Percentiles rank a stretch among this genome's conserved stretches.
Evolutionary conservation across 192 early-diverging fungal species (phyloP).

Genomic region (Coemansia sp.): DNA sequence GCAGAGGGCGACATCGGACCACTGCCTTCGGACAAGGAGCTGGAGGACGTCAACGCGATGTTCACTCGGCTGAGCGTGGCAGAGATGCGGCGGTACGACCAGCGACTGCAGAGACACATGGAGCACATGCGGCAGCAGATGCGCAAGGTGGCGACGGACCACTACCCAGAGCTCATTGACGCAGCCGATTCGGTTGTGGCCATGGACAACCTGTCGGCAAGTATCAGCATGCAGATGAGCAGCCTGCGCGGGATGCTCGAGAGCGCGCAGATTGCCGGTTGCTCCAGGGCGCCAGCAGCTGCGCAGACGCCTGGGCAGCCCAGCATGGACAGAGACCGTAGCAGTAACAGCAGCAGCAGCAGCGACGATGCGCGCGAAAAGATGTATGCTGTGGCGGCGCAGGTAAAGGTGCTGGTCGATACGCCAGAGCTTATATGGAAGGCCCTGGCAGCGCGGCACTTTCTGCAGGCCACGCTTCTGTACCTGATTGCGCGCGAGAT

Average conservation of each 20-base stretch:
- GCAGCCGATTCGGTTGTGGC: conserved; percentile 41
- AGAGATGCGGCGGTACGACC: conserved; percentile 37
- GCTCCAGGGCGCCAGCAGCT: neutral
- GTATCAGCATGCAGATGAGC: conserved; percentile 16
- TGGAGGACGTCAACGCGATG: conserved; percentile 16
- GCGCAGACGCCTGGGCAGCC: neutral
- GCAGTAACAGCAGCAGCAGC: too few species aligned
- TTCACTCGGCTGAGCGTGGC: conserved; percentile 31
- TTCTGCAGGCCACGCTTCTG: conserved; percentile 40
- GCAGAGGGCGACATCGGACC: conserved; percentile 7
- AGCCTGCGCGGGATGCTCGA: conserved; percentile 19
- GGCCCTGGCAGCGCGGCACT: conserved; percentile 26
- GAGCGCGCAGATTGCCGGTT: neutral
- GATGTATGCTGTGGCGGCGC: conserved; percentile 40
- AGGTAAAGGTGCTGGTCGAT: conserved; percentile 48
- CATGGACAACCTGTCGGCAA: conserved; percentile 32
- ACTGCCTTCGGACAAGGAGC: conserved; percentile 7
- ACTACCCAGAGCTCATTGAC: conserved; percentile 45
- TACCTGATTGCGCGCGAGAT: conserved; percentile 40
- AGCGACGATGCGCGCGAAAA: neutral
- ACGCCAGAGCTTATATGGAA: conserved; percentile 48
- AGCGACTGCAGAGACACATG: conserved; percentile 25
- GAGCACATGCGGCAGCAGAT: conserved; percentile 31
- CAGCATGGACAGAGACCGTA: neutral
- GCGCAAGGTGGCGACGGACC: conserved; percentile 27